Evolutionary conservation across 768 basidiomycete genomes (phyloP), one percentile per base, ranked within the genome.

Genomic region (Kwoniella newhampshirensis): DNA sequence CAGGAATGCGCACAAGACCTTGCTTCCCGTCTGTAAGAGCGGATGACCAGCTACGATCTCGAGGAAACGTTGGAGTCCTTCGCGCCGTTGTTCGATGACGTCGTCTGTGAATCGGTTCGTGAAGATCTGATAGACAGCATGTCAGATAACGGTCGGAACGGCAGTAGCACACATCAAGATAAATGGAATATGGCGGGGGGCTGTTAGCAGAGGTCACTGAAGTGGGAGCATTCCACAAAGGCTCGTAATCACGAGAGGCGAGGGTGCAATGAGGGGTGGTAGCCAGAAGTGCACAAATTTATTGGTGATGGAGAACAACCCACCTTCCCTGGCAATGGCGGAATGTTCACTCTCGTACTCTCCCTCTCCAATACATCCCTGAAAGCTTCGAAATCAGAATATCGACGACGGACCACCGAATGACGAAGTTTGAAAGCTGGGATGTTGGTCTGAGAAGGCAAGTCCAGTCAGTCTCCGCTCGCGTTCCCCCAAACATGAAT

Each of bases 71-170:
- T 98, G 94, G 21, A 98, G 78, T 0, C 94, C 94, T 73, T 98
- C 93, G 64, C 94, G 80, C 57, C 96, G 79, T 53, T 82, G 80
- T 77, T 98, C 94, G 57, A 99, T 97, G 42, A 97, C 88, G 77
- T 99, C 96, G 67, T 98, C 94, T 15, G 91, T 92, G 79, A 98
- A 99, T 36, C 96, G 82, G 72, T 96, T 97, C 28, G 93, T 96
- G 79, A 99, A 99, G 37, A 98, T 90, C 74, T 75, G 48, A 15
- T 15, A 42, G 13, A 32, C 4, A 23, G 20, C 6, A 23, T 46
- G n/a, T n/a, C n/a, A n/a, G n/a, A n/a, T n/a, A n/a, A n/a, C n/a
- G n/a, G n/a, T n/a, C n/a, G n/a, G n/a, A n/a, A n/a, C n/a, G n/a
- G n/a, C n/a, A n/a, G n/a, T n/a, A n/a, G n/a, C n/a, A n/a, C n/a